phyloP scores from a whole-genome alignment of 192 early-diverging fungal genomes.

The Rhizophagus sp. region DNA sequence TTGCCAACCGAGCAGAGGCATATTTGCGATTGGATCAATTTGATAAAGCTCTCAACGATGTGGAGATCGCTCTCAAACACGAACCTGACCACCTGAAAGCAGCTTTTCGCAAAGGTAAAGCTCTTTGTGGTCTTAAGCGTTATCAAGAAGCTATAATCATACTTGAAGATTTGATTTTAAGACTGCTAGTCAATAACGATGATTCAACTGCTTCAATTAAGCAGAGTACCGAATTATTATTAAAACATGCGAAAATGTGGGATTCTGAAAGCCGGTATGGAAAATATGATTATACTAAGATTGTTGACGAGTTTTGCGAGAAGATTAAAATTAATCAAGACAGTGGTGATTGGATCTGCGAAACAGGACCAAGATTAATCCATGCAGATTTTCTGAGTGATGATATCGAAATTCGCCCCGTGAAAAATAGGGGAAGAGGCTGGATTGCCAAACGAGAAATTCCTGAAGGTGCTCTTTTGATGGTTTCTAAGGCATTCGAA shows the following conservation, averaged over 20 bases:
- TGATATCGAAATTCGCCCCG: constrained; percentile 1
- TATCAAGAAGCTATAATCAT: constrained; percentile 13
- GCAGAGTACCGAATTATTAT: background rate
- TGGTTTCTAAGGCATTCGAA: background rate
- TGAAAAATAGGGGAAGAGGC: background rate
- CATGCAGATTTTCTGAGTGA: constrained; percentile 9
- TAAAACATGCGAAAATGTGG: constrained; percentile 1
- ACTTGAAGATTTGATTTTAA: background rate
- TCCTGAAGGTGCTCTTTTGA: background rate
- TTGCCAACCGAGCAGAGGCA: constrained; percentile 2
- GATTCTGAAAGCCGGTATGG: constrained; percentile 9
- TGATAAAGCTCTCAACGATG: background rate
- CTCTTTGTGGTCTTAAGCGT: constrained; percentile 6
- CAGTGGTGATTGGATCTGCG: background rate
- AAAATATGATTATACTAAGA: background rate
- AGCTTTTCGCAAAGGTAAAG: background rate
- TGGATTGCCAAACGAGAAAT: constrained; percentile 6
- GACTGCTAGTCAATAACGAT: background rate
- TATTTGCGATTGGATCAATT: constrained; percentile 6
- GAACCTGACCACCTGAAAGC: background rate
- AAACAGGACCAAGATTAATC: background rate
- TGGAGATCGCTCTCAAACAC: background rate
- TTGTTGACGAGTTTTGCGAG: constrained; percentile 4
- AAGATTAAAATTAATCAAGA: background rate
- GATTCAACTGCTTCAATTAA: background rate